phyloP scores from a whole-genome alignment of 441 rosid genomes.

The Biscutella laevigata region DNA sequence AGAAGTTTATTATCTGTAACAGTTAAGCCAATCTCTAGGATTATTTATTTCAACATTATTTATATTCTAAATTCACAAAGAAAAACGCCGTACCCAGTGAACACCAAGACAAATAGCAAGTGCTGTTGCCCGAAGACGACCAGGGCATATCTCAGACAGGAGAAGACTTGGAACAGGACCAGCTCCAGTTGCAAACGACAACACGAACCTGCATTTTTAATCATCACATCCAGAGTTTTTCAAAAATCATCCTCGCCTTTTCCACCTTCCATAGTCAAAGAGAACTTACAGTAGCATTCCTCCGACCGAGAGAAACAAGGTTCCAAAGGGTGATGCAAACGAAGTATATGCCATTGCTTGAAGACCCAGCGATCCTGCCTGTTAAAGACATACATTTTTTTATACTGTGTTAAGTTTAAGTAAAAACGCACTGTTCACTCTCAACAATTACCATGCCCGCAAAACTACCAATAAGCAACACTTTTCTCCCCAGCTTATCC shows the following conservation, averaged over 20 bases:
- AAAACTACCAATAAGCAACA: slow-evolving; percentile 64
- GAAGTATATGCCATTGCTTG: slow-evolving; percentile 50
- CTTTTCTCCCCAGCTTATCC: slow-evolving; percentile 68
- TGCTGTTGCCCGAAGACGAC: slow-evolving; percentile 61
- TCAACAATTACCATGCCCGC: slow-evolving; percentile 46
- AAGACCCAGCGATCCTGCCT: slow-evolving; percentile 46
- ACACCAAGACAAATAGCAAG: slow-evolving; percentile 62
- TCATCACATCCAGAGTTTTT: slow-evolving; percentile 2
- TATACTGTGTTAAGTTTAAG: background rate
- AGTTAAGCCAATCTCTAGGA: slow-evolving; percentile 2
- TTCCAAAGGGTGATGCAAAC: slow-evolving; percentile 33
- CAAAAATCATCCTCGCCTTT: background rate
- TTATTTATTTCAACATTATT: background rate
- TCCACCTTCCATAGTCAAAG: slow-evolving; percentile 1
- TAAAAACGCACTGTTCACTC: slow-evolving; percentile 2
- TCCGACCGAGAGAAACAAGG: slow-evolving; percentile 55
- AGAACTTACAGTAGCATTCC: slow-evolving; percentile 64
- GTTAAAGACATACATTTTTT: slow-evolving; percentile 14
- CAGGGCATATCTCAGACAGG: slow-evolving; percentile 63
- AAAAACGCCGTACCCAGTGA: slow-evolving; percentile 49
- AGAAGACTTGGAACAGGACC: slow-evolving; percentile 72
- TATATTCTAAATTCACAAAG: slow-evolving; percentile 4
- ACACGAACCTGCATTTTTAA: slow-evolving; percentile 49
- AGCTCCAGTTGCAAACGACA: slow-evolving; percentile 53
- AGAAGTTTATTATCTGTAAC: slow-evolving; percentile 71